Base-by-base conservation (phyloP, 2,329 filamentous ascomycete genomes). In the Hymenoscyphus infarciens region DNA sequence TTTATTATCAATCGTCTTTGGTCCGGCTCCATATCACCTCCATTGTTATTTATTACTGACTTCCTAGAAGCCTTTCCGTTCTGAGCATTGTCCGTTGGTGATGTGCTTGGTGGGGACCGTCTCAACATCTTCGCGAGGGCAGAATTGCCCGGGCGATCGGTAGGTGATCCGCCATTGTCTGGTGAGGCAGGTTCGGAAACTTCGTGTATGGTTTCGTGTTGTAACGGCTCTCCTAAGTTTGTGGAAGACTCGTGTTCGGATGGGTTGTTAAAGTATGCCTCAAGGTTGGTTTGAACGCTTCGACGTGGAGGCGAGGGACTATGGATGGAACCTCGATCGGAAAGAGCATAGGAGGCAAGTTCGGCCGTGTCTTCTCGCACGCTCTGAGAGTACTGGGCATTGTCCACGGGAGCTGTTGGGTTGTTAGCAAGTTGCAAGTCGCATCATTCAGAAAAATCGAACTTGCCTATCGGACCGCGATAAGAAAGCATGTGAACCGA, bases 351-450 rank as follows among this genome's bases (percentile, higher is more conserved):
- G 19, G 86, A 91, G 53, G 92, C 92, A 62, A 97, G 81, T 76
- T 96, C 91, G 59, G 92, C 91, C 2, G 92, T 96, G 73, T 95
- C 89, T 76, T 95, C 88, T 67, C 92, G 88, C 49, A 97, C 89
- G 67, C 87, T 90, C 63, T 87, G 86, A 38, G 91, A 89, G 75
- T 91, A 90, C 69, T 91, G 85, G 19, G 86, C 83, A 69, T 85
- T 89, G 73, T 94, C 90, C 76, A 84, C 73, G 19, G 82, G 81
- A 45, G 78, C 81, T 84, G 67, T 52, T 58, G 4, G 22, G 54
- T n/a, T 33, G 56, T 69, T 60, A 69, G 61, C 60, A 55, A 38
- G n/a, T 27, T 59, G 31, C 19, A 45, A 27, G 31, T 35, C 7
- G 22, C 10, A 31, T 25, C 60, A 13, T 29, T 35, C 13, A 35